phyloP scores from a whole-genome alignment of 1,284 basidiomycete species.

The Spongispora temasekensis region DNA sequence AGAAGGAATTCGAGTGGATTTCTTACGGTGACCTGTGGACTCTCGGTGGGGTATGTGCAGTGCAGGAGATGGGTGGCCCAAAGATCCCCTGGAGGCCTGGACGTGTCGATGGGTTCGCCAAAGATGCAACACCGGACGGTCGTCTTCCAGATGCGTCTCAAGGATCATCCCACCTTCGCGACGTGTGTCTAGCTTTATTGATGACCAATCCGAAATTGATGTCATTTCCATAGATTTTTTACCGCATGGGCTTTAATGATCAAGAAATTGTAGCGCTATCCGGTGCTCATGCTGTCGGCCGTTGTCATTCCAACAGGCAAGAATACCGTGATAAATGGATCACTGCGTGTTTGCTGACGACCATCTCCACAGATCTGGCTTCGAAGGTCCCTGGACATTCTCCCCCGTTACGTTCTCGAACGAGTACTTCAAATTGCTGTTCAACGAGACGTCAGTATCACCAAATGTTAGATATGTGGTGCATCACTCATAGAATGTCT shows the following conservation, averaged over 20 bases:
- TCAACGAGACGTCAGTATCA: slow-evolving; percentile 75
- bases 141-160: slow-evolving; percentile 91
- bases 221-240: slow-evolving; percentile 65
- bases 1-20: slow-evolving; percentile 88
- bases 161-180: slow-evolving; percentile 84
- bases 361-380: slow-evolving; percentile 66
- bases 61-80: slow-evolving; percentile 88
- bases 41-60: slow-evolving; percentile 80
- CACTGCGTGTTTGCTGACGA: neutral
- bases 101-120: slow-evolving; percentile 79
- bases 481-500: neutral
- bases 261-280: slow-evolving; percentile 95
- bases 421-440: slow-evolving; percentile 87
- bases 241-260: slow-evolving; percentile 97
- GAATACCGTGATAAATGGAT: slow-evolving; percentile 11
- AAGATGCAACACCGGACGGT: slow-evolving; percentile 87
- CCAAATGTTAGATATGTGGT: neutral
- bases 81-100: slow-evolving; percentile 89
- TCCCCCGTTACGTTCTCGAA: slow-evolving; percentile 87
- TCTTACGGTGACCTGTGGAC: slow-evolving; percentile 96
- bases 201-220: neutral
- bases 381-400: slow-evolving; percentile 91
- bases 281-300: slow-evolving; percentile 93
- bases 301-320: slow-evolving; percentile 82
- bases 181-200: slow-evolving; percentile 44